A percentile compares a stretch with the other conserved stretches of the same genome.
Conservation (phyloP, 768 basidiomycete species). For the Phlegmacium glaucopus region DNA sequence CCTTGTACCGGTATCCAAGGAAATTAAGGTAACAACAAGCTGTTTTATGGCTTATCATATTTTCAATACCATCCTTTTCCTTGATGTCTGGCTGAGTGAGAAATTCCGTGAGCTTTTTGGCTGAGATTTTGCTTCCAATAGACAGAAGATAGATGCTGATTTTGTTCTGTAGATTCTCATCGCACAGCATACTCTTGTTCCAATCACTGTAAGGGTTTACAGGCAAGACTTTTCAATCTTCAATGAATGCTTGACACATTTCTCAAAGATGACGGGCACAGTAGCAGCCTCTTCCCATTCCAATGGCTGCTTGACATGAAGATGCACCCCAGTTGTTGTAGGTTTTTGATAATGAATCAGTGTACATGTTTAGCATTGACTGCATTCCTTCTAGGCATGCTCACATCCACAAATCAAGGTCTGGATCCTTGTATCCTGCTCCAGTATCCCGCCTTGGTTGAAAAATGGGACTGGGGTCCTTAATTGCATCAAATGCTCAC, state of each 20-base stretch:
- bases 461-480: background rate
- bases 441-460: background rate
- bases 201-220: background rate
- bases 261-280: background rate
- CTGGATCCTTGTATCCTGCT: background rate
- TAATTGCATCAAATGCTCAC: background rate
- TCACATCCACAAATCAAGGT: background rate
- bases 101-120: constrained; percentile 20
- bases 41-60: constrained; percentile 18
- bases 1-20: constrained; percentile 17
- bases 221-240: background rate
- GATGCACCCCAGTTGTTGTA: background rate
- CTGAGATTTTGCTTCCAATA: constrained; percentile 19
- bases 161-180: constrained; percentile 25
- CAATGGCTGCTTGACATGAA: background rate
- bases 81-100: constrained; percentile 6
- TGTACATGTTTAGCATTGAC: background rate
- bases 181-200: background rate
- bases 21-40: constrained; percentile 17
- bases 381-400: background rate
- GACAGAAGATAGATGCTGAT: constrained; percentile 20
- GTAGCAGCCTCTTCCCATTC: background rate
- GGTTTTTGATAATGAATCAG: background rate
- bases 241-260: background rate
- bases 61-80: background rate